Evolutionary conservation across 148 eudicot species (phyloP), one percentile per base, ranked within the genome.

Genomic region (Camellia lanceoleosa): DNA sequence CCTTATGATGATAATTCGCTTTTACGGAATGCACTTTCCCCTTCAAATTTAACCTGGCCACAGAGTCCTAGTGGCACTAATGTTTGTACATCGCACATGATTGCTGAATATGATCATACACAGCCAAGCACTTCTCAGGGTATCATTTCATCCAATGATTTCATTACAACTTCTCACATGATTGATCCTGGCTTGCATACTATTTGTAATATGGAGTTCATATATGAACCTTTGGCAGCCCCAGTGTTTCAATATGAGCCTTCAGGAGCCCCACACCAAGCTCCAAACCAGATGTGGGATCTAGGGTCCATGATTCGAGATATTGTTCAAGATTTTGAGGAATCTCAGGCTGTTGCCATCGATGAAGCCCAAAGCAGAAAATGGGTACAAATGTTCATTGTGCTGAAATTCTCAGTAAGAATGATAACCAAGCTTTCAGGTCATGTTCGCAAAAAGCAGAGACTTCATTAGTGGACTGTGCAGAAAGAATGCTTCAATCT

Each of bases 51-150:
- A 65, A 18, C 77, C 23, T 14, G 8, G 42, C 65, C 20, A 16
- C 38, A 68, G 64, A 12, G 16, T 64, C 64, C 67, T 63, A 8
- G 19, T 68, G 76, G 23, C 55, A 30, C 15, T 73, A 44, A 58
- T 47, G 12, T 38, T 42, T 19, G n/a, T 61, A 61, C 54, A 12
- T 52, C 19, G 61, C 74, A 52, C n/a, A 68, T 20, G 51, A 41
- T 74, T 7, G 42, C 59, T 47, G 61, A 2, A 47, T 47, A 20
- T 49, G 61, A 30, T 19, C 0, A 47, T 56, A 52, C 46, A 3
- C 80, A 54, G 54, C 73, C 80, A 78, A 47, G 62, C 44, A 46
- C 78, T 52, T 77, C 61, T 66, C 56, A 2, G 47, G 58, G 18
- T 60, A 58, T 7, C 42, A 43, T 43, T 81, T 41, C 83, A 58